Conservation (phyloP, 1,284 basidiomycete species). For the Clitocybe nebularis region DNA sequence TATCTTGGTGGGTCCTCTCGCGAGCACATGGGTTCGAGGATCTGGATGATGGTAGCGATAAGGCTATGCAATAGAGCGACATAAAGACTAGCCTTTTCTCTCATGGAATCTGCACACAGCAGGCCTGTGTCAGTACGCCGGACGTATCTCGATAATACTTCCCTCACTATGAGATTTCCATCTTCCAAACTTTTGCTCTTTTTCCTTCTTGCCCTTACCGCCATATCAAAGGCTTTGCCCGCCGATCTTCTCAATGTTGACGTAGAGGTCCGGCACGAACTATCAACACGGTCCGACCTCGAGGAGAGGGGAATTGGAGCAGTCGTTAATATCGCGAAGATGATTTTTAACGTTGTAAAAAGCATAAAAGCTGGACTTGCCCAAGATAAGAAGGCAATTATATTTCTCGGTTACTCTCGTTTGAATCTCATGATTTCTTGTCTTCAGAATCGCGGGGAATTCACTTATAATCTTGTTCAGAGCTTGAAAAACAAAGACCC, state of each 20-base stretch:
- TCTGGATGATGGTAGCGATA: too few species aligned
- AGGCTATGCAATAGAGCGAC: too few species aligned
- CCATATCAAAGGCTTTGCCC: neutral
- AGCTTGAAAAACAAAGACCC: too few species aligned
- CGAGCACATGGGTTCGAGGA: too few species aligned
- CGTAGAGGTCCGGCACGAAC: neutral
- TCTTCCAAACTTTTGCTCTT: neutral
- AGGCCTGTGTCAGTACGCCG: neutral
- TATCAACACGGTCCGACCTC: neutral
- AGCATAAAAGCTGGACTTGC: constrained; percentile 3
- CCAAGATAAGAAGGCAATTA: constrained; percentile 4
- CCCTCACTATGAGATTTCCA: neutral
- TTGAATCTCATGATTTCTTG: neutral
- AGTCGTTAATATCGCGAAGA: neutral
- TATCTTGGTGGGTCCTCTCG: too few species aligned
- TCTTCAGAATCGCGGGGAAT: neutral
- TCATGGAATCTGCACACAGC: neutral
- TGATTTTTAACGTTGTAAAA: constrained; percentile 5
- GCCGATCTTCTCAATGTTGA: neutral
- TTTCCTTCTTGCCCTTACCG: neutral
- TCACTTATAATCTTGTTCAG: neutral
- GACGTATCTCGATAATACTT: neutral
- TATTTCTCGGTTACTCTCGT: too few species aligned
- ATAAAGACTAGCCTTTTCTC: neutral
- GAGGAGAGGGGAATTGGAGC: neutral